Evolutionary conservation across 495 filamentous ascomycete species (phyloP).

Genomic region (Penicillium simplicissimum): DNA sequence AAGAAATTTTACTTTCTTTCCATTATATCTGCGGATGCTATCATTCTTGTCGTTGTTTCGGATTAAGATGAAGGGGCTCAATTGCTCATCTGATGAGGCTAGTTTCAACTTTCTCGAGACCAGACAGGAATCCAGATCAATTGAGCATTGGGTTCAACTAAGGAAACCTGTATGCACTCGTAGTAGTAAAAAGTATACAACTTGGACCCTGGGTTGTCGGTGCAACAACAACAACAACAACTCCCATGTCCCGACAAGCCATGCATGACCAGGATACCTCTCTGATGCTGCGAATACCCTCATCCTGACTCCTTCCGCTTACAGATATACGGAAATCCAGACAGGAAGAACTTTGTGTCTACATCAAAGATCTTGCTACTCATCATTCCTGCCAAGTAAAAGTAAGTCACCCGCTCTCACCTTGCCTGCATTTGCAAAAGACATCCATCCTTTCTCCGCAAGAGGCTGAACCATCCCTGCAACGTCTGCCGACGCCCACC

Average conservation of each 20-base stretch:
- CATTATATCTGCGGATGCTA: neutral
- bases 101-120: neutral
- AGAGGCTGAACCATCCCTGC: slow-evolving; percentile 2
- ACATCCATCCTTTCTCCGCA: neutral
- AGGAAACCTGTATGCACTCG: neutral
- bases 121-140: neutral
- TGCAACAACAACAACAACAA: slow-evolving; percentile 13
- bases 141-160: neutral
- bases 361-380: neutral
- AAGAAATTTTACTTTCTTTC: neutral
- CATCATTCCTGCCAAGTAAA: neutral
- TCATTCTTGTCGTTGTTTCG: neutral
- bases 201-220: slow-evolving; percentile 23
- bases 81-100: neutral
- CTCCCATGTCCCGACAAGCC: neutral
- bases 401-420: neutral
- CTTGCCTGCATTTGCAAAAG: neutral
- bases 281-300: neutral
- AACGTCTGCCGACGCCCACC: neutral
- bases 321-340: neutral
- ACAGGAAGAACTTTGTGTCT: neutral
- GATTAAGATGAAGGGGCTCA: neutral
- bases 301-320: neutral
- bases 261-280: slow-evolving; percentile 9
- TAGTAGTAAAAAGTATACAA: neutral